Evolutionary conservation across 2,329 filamentous ascomycete species (phyloP), one percentile per base, ranked within the genome.

Genomic region (Ophiosphaerella herpotricha): DNA sequence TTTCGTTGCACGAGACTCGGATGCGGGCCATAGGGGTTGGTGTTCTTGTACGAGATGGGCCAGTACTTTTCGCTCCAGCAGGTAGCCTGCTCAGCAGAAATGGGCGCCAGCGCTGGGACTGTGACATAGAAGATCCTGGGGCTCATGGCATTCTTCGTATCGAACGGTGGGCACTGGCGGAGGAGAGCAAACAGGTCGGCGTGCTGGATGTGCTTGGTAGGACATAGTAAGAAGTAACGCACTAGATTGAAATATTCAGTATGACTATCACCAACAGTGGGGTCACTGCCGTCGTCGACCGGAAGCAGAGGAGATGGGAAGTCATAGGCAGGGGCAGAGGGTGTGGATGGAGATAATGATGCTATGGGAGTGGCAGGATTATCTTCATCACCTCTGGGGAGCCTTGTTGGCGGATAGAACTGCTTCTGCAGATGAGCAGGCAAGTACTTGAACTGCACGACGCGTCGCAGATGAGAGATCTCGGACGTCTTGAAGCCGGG

Each of bases 21-120:
- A 67, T 95, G 90, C 14, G 90, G 90, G 4, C 90, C 90, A 51
- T 92, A 89, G 2, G 90, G 90, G 66, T 94, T 94, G 59, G 88
- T 92, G 76, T 91, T 91, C 57, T 90, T 87, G 75, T 94, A 95
- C 41, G 92, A 84, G 1, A 87, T 88, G 11, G 90, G 90, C 90
- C 90, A 95, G 71, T 90, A 93, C 60, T 86, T 81, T 31, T 82
- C 78, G 23, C 85, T 87, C 89, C 89, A 94, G 68, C 84, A 77
- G 23, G 82, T 83, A 7, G 90, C 89, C 71, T 93, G 89, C 34
- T 87, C 80, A 59, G 87, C 83, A 3, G 88, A 92, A 5, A 87
- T 91, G 2, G 90, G 90, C 21, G 89, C 82, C 38, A 90, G 77
- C 23, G 87, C 77, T 6, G 90, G 90, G 11, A 94, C 86, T 0